Conservation (phyloP, 1,284 basidiomycete species). For the Fomitiporia mediterranea region DNA sequence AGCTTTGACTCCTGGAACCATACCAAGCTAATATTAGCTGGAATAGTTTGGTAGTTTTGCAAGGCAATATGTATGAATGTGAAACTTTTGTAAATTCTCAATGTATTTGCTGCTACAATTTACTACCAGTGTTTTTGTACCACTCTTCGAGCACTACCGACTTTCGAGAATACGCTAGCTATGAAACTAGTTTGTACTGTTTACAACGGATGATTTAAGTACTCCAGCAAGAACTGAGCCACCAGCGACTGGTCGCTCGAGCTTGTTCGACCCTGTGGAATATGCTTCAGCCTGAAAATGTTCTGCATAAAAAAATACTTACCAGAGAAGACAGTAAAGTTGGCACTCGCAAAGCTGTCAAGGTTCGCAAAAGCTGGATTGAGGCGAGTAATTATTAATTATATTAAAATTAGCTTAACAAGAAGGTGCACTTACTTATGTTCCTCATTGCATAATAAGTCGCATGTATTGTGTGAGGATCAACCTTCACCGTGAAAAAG, state of each 20-base stretch:
- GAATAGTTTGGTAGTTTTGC: no score
- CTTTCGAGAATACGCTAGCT: no score
- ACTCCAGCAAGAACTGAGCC: slow-evolving; percentile 41
- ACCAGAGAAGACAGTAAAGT: slow-evolving; percentile 42
- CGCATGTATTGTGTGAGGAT: slow-evolving; percentile 43
- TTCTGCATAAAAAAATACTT: slow-evolving; percentile 14
- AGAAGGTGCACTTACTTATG: slow-evolving; percentile 35
- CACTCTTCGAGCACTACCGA: no score
- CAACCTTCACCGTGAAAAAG: slow-evolving; percentile 53
- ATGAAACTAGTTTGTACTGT: neutral
- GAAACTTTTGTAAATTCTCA: no score
- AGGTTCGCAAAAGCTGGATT: slow-evolving; percentile 40
- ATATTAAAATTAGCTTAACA: neutral
- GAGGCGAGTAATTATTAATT: neutral
- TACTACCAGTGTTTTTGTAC: no score
- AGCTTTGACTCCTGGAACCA: no score
- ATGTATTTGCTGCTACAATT: no score
- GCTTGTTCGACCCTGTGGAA: slow-evolving; percentile 42
- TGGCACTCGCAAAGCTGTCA: slow-evolving; percentile 44
- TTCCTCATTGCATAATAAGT: slow-evolving; percentile 59
- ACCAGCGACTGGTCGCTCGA: slow-evolving; percentile 52
- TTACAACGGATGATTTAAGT: slow-evolving; percentile 27
- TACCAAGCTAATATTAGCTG: no score
- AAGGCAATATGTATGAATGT: no score
- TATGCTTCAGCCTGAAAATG: neutral